Conservation (phyloP, 305 asterid species). For the Lippia alba region DNA sequence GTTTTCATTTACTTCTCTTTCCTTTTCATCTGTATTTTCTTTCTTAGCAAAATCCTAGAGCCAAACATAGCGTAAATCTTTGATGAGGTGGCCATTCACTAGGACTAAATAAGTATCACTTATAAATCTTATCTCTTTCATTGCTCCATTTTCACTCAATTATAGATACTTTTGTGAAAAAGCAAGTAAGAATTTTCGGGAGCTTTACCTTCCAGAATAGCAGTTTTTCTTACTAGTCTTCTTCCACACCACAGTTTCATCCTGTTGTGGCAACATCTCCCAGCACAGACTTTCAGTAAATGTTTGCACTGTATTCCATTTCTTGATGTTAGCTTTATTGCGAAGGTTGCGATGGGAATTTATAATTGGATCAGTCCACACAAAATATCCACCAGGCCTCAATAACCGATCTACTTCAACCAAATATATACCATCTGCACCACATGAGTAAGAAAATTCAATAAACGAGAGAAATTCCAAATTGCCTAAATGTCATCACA, state of each 20-base stretch:
- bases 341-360: conserved; percentile 72
- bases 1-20: no score
- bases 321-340: conserved; percentile 77
- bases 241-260: conserved; percentile 94
- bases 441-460: conserved; percentile 23
- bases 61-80: no score
- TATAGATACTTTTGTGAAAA: no score
- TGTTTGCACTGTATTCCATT: conserved; percentile 74
- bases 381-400: conserved; percentile 99
- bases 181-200: background rate
- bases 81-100: no score
- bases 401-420: conserved; percentile 90
- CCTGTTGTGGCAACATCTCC: conserved; percentile 93
- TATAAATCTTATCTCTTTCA: no score
- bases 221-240: conserved; percentile 80
- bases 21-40: no score
- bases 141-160: no score
- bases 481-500: background rate
- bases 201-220: conserved; percentile 69
- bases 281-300: conserved; percentile 86
- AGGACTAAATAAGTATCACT: no score
- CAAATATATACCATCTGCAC: conserved; percentile 77
- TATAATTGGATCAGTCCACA: conserved; percentile 91
- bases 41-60: no score
- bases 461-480: background rate